These are phyloP conservation scores for Crepidotus variabilis DNA, from an alignment of 768 basidiomycete genomes.

Conservation along the genomic window DNA sequence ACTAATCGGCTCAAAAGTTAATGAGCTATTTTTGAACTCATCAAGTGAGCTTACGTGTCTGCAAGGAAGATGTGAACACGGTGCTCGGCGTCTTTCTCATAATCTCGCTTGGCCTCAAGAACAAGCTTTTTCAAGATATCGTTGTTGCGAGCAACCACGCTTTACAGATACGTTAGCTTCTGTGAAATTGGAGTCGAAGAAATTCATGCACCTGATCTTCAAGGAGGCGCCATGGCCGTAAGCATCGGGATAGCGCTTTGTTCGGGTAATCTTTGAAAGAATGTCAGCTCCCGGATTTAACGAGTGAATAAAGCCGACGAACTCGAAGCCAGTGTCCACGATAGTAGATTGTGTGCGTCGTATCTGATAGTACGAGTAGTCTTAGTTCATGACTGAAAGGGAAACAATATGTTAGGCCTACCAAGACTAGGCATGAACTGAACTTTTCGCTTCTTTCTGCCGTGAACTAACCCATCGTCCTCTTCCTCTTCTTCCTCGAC, in stretches of 20 bases:
- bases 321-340: constrained; percentile 86
- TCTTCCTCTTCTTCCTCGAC: constrained; percentile 71
- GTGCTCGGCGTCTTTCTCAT: constrained; percentile 89
- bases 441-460: constrained; percentile 72
- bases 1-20: constrained; percentile 27
- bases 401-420: constrained; percentile 23
- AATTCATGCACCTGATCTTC: constrained; percentile 64
- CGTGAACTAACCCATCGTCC: constrained; percentile 56
- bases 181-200: neutral
- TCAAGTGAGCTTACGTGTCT: constrained; percentile 63
- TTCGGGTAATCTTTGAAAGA: constrained; percentile 64
- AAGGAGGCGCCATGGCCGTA: constrained; percentile 71
- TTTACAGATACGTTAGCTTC: constrained; percentile 22
- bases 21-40: constrained; percentile 9
- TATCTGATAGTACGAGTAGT: constrained; percentile 44
- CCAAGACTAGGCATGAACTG: constrained; percentile 85
- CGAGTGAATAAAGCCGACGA: constrained; percentile 20
- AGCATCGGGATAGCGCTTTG: constrained; percentile 65
- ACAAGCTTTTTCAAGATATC: constrained; percentile 86
- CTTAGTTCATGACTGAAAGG: constrained; percentile 8
- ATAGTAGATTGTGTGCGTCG: constrained; percentile 88
- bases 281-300: constrained; percentile 1
- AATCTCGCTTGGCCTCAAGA: constrained; percentile 81
- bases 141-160: constrained; percentile 85
- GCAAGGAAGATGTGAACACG: constrained; percentile 88